Base-by-base conservation (phyloP, 2,329 filamentous ascomycete species). In the Aureobasidium sp. region DNA sequence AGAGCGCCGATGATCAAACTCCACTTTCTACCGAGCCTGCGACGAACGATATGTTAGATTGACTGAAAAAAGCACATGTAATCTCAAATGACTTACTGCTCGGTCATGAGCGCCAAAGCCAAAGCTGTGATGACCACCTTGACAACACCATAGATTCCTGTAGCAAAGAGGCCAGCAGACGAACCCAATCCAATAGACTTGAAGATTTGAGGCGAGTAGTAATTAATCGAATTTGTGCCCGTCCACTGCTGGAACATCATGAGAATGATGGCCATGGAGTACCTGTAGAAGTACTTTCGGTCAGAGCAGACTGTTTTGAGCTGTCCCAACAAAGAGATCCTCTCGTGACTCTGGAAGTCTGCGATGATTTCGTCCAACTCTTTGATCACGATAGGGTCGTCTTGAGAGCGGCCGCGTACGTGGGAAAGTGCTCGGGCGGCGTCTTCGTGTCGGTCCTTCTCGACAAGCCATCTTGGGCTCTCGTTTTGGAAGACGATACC, bases 401-500 rank as follows among this genome's bases (percentile, higher is more conserved):
- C 72, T 4, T 71, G 62, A 2, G 71, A 56, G 64, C 71, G 73
- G 34, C 68, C 67, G 5, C 77, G 74, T 3, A 78, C 75, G 7
- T 67, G 67, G 0, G 77, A 71, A 39, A 79, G 68, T 23, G 75
- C 74, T 58, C 71, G 70, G 8, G 71, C 73, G 0, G 80, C 80
- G 23, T 79, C 77, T 5, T 76, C 70, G 20, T 77, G 70, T 2
- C 76, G 75, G 61, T 78, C 77, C 71, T 82, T 78, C 66, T 79
- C 78, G n/a, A 80, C 77, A n/a, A 82, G 74, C 79, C 79, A 83
- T 20, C 80, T 77, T 1, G 81, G 79, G 2, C 76, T 79, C 63
- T 82, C 80, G 59, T 80, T 80, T 50, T 81, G 74, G 69, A 82
- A 82, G 48, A 80, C 67, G 15, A 82, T 74, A 0, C 80, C 80